phyloP scores from a whole-genome alignment of 2,329 filamentous ascomycete genomes.

The Celoporthe dispersa region DNA sequence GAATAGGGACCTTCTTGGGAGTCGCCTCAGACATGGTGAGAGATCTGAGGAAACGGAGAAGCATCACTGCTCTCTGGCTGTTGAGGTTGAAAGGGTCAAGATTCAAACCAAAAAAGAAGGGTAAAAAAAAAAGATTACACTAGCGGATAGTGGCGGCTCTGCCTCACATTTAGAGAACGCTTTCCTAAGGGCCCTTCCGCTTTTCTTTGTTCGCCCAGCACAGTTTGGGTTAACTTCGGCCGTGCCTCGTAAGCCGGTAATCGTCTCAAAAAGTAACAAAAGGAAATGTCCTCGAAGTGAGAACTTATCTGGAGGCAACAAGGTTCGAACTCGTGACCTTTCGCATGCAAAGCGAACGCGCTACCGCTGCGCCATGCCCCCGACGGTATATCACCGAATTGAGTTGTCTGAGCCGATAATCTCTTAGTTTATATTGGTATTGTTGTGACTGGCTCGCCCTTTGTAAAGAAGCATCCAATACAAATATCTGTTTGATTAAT shows the following conservation, averaged over 20 bases:
- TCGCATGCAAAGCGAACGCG: constrained; percentile 26
- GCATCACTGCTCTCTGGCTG: constrained; percentile 21
- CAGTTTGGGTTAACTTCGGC: neutral
- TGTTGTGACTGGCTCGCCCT: too few species aligned
- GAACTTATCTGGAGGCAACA: constrained; percentile 6
- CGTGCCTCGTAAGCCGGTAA: neutral
- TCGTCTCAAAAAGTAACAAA: neutral
- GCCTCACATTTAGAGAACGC: neutral
- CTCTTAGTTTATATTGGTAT: neutral
- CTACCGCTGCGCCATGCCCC: constrained; percentile 26
- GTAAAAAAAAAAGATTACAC: neutral
- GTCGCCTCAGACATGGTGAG: constrained; percentile 57
- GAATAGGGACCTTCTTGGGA: constrained; percentile 77
- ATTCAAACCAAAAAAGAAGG: neutral
- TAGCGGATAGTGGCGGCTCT: neutral
- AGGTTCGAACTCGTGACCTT: constrained; percentile 26
- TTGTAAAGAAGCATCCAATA: neutral
- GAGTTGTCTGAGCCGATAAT: neutral
- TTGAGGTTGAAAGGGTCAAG: neutral
- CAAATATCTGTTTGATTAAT: neutral
- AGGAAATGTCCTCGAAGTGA: neutral
- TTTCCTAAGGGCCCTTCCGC: neutral
- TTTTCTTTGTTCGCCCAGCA: neutral
- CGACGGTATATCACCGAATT: neutral
- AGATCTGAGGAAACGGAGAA: constrained; percentile 24